Percentiles rank a stretch among this genome's conserved stretches.
These are phyloP conservation scores for Penicillium verrucosum DNA, from an alignment of 2,329 filamentous ascomycete genomes.

Conservation along the genomic window DNA sequence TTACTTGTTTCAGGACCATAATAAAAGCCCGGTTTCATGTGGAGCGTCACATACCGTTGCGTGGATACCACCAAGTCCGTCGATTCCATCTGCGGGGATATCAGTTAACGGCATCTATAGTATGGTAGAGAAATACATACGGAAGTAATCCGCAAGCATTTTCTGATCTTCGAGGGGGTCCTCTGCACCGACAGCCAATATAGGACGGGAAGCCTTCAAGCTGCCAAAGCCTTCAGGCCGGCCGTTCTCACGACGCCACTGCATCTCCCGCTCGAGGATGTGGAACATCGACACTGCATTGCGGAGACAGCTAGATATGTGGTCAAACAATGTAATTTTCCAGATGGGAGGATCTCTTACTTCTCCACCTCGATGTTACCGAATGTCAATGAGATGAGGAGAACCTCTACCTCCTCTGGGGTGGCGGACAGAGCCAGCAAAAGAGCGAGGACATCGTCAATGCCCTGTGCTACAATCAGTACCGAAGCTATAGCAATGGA, in stretches of 20 bases:
- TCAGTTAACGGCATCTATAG: background rate
- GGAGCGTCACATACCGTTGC: slow-evolving; percentile 36
- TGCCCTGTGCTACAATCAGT: slow-evolving; percentile 50
- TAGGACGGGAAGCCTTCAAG: slow-evolving; percentile 69
- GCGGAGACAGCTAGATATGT: slow-evolving; percentile 64
- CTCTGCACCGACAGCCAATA: slow-evolving; percentile 82
- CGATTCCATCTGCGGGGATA: slow-evolving; percentile 60
- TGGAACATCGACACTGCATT: slow-evolving; percentile 91
- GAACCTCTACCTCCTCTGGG: slow-evolving; percentile 78
- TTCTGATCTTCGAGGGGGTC: slow-evolving; percentile 80
- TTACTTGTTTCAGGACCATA: background rate
- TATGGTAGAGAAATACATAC: slow-evolving; percentile 50
- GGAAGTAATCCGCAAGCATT: slow-evolving; percentile 81
- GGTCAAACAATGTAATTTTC: background rate
- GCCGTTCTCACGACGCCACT: slow-evolving; percentile 72
- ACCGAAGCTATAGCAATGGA: background rate
- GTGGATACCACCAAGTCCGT: slow-evolving; percentile 76
- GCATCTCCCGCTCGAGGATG: slow-evolving; percentile 81
- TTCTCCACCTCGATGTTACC: slow-evolving; percentile 87
- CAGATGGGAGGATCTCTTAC: slow-evolving; percentile 42
- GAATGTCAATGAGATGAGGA: slow-evolving; percentile 85
- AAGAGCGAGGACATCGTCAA: slow-evolving; percentile 88
- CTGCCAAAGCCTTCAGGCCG: slow-evolving; percentile 68
- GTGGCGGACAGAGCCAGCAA: slow-evolving; percentile 79
- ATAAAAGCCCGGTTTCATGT: background rate